Evolutionary conservation across 495 filamentous ascomycete genomes (phyloP), one percentile per base, ranked within the genome.

Genomic region (Terfezia claveryi): DNA sequence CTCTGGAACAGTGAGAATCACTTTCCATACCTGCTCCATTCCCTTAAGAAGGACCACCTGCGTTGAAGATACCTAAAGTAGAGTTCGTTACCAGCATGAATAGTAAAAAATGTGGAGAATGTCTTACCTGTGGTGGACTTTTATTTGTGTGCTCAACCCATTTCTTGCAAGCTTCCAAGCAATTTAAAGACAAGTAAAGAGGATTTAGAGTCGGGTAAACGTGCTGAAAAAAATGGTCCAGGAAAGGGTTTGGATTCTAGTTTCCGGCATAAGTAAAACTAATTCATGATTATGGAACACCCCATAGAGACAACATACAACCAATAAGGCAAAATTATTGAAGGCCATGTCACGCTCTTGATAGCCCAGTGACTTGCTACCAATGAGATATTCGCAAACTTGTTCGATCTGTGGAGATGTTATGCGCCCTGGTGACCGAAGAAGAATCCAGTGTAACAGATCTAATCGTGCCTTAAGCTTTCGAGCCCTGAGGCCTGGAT

Each of bases 1-100:
- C n/a, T 20, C 16, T 51, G 50, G 79, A 11, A 84, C 80, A 17
- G 74, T 79, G 51, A 94, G 64, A 16, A 89, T 79, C 62, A 94
- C 79, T 14, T 76, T 77, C 89, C 89, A 96, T 51, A 95, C 71
- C 46, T 85, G 74, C 53, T 91, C 84, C 52, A 84, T 73, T 9
- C 80, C 82, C 16, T 74, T 70, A 52, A 82, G 73, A 12, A 71
- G 62, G 20, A 79, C 68, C 10, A 61, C 56, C 37, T 49, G 36
- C n/a, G 12, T 20, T 50, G 38, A 38, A 38, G 20, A 20, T 27
- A 2, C 5, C 8, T 56, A 36, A 17, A 36, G 27, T 38, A 23
- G 41, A 36, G 32, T 44, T 50, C 14, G 44, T 20, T 4, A 44
- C 27, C 37, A 50, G 20, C 32, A 16, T 38, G 11, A 17, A 52